These are phyloP conservation scores for Talaromyces sp. DNA, from an alignment of 2,329 filamentous ascomycete species.

Conservation along the genomic window DNA sequence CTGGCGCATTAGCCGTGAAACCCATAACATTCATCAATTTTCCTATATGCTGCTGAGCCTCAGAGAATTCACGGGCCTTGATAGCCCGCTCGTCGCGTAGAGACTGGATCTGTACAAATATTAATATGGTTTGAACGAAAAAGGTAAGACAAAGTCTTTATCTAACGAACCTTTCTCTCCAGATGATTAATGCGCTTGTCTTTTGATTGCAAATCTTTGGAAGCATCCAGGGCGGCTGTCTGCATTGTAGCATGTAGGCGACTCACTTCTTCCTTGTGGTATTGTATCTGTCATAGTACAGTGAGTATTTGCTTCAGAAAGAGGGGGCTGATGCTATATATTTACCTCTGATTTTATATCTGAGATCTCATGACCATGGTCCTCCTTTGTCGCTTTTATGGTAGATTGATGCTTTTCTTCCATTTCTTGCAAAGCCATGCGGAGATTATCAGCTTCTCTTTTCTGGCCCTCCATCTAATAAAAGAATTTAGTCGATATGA, in stretches of 20 bases:
- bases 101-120: slow-evolving; percentile 33
- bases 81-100: slow-evolving; percentile 38
- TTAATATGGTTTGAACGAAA: not conserved
- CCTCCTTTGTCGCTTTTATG: slow-evolving; percentile 22
- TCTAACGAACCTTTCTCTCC: slow-evolving; percentile 38
- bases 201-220: slow-evolving; percentile 34
- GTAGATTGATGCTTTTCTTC: slow-evolving; percentile 24
- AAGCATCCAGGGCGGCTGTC: slow-evolving; percentile 24
- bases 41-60: slow-evolving; percentile 43
- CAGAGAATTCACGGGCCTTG: slow-evolving; percentile 43
- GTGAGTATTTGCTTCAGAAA: not conserved
- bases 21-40: slow-evolving; percentile 44
- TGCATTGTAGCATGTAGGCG: slow-evolving; percentile 31
- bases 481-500: not conserved
- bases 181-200: slow-evolving; percentile 35
- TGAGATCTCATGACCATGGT: slow-evolving; percentile 25
- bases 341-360: slow-evolving; percentile 26
- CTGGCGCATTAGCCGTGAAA: slow-evolving; percentile 28
- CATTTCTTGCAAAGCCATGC: slow-evolving; percentile 21
- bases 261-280: slow-evolving; percentile 29
- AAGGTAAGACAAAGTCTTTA: too few species aligned
- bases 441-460: slow-evolving; percentile 24
- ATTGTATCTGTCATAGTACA: slow-evolving; percentile 21
- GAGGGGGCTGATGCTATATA: not conserved
- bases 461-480: slow-evolving; percentile 29